Evolutionary conservation across 352 stramenopile species (phyloP), one percentile per base, ranked within the genome.

Genomic region (Globisporangium cylindrosporum): DNA sequence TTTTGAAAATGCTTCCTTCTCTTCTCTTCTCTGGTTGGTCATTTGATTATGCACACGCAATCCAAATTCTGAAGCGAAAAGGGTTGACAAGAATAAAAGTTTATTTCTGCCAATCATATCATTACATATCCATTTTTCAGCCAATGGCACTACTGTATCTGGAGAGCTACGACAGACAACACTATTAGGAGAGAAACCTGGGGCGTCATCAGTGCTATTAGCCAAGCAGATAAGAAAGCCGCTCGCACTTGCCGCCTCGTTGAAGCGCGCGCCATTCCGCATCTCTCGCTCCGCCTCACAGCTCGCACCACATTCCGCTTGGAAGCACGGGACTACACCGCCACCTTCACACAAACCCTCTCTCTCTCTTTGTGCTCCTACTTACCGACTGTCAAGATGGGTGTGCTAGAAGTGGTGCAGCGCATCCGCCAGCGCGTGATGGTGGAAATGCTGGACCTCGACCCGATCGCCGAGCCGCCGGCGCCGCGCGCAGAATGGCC

Each of bases 371-470:
- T 6, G 6, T 34, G 20, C 27, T 18, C 29, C 29, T 32, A 56
- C 9, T 15, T 43, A 22, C 2, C 9, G 18, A 15, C 27, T 20
- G 6, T n/a, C 22, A 27, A 22, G 14, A 88, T 88, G 79, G 73
- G 67, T 24, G 32, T 79, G 25, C 64, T 75, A 10, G 68, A 75
- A 34, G 73, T 73, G 9, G 24, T 90, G 48, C 48, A 77, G 18
- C 69, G 72, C 62, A 84, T 91, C 65, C 81, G 76, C 49, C 73
- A 73, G 61, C 86, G 86, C 20, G 71, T 93, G 51, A 38, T 82
- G 41, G 60, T 86, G 24, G 84, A 92, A 66, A 48, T 86, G 20
- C 77, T 94, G 58, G 75, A 89, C 59, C 56, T 87, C 43, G 82
- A 89, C 4, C 77, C 84, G 8, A 77, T 92, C 49, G 62, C 53